Evolutionary conservation across 2,329 filamentous ascomycete genomes (phyloP), one percentile per base, ranked within the genome.

Genomic region (Cladophialophora chaetospira): DNA sequence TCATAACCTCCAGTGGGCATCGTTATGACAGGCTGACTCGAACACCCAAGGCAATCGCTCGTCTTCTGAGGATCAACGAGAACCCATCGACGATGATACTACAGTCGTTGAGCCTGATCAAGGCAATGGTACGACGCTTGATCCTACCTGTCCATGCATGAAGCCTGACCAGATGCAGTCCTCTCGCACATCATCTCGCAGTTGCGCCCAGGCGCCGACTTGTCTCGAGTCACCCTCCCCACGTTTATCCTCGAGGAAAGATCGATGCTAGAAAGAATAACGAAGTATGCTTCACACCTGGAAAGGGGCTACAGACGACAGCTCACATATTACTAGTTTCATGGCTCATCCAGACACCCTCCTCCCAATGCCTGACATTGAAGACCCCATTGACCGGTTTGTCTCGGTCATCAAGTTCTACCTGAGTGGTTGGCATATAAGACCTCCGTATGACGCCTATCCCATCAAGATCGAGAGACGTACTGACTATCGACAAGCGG

Each of bases 301-400:
- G 23, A 38, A 55, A 65, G 47, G 8, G 29, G 55, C 19, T 8
- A 19, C 15, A 28, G 4, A 35, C 21, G 17, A 55, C 63, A 67
- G 49, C 71, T 66, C 26, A 49, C 40, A 36, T 10, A 43, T 45
- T 21, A 38, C 58, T 71, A 97, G 92, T 79, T 99, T 99, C 81
- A 99, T 99, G 94, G 95, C 93, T 67, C 94, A 99, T 71, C 94
- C 94, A 36, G 94, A 99, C 75, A 95, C 91, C 69, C 86, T 99
- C 28, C 84, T 99, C 3, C 87, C 88, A 29, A 94, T 97, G 73
- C 84, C 93, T 42, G 78, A 84, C 44, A 89, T 97, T 66, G 89
- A 97, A 49, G 93, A 99, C 69, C 93, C 94, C 1, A 79, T 91
- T 55, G 80, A 93, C 69, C 85, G 94, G 71, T 99, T 99, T 70